phyloP scores from a whole-genome alignment of 2,329 filamentous ascomycete genomes.

The Sclerotinia sclerotiorum region DNA sequence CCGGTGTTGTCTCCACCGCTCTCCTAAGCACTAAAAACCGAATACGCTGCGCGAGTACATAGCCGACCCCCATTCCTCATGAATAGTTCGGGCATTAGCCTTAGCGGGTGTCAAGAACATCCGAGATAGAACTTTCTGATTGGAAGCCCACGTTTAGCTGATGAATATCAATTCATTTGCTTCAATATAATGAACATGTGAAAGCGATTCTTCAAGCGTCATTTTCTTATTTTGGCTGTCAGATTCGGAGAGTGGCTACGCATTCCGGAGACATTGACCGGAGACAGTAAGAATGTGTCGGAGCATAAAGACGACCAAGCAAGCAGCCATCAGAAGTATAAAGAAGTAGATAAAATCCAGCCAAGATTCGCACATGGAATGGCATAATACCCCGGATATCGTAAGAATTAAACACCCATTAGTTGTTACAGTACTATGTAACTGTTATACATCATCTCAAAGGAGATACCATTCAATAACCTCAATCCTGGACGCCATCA shows the following conservation, averaged over 20 bases:
- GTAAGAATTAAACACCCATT: background rate
- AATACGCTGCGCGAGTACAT: background rate
- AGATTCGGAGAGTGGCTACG: background rate
- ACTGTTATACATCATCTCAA: background rate
- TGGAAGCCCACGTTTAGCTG: background rate
- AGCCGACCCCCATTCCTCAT: background rate
- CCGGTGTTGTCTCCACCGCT: too few species aligned
- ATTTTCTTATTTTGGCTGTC: background rate
- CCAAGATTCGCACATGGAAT: background rate
- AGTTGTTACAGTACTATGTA: background rate
- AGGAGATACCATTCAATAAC: background rate
- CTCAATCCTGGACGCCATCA: background rate
- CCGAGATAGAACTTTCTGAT: conserved; percentile 3
- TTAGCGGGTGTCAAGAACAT: background rate
- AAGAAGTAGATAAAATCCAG: background rate
- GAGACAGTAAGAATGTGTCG: background rate
- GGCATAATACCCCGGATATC: background rate
- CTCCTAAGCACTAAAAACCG: background rate
- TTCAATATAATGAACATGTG: background rate
- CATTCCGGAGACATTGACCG: background rate
- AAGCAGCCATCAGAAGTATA: background rate
- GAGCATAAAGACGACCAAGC: background rate
- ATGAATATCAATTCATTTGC: background rate
- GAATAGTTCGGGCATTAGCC: background rate
- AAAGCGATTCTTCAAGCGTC: background rate